A percentile compares a stretch with the other conserved stretches of the same genome.
phyloP scores from a whole-genome alignment of 1,284 basidiomycete species.

The Xerocomus tenax region DNA sequence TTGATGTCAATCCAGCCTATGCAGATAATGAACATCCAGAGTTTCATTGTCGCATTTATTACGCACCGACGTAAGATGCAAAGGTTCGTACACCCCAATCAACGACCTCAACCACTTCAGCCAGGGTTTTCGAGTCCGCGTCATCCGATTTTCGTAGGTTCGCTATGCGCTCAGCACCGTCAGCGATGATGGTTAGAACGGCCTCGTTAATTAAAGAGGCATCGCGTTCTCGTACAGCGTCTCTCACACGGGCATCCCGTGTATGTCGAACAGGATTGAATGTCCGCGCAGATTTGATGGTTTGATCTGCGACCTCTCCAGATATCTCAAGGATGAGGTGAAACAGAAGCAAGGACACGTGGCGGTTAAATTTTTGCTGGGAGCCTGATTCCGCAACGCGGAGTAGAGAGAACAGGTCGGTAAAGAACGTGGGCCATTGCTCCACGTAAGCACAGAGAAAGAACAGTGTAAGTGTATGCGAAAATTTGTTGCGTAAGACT shows the following conservation, averaged over 20 bases:
- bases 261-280: slow-evolving; percentile 63
- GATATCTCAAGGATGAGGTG: slow-evolving; percentile 86
- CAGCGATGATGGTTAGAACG: slow-evolving; percentile 75
- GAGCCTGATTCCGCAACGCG: slow-evolving; percentile 50
- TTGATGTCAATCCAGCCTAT: slow-evolving; percentile 97
- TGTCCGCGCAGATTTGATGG: slow-evolving; percentile 75
- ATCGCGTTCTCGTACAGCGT: slow-evolving; percentile 85
- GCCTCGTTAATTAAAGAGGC: slow-evolving; percentile 83
- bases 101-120: slow-evolving; percentile 68
- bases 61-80: slow-evolving; percentile 89
- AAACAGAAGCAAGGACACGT: slow-evolving; percentile 79
- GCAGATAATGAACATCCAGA: slow-evolving; percentile 10
- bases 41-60: background rate
- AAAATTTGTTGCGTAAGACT: slow-evolving; percentile 95
- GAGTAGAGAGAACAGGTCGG: slow-evolving; percentile 69
- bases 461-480: slow-evolving; percentile 91
- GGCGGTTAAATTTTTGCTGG: slow-evolving; percentile 59
- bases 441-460: slow-evolving; percentile 85
- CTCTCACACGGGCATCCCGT: slow-evolving; percentile 77
- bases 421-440: slow-evolving; percentile 77
- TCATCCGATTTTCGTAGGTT: slow-evolving; percentile 45
- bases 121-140: slow-evolving; percentile 41
- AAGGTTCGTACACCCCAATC: slow-evolving; percentile 88
- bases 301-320: slow-evolving; percentile 84
- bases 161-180: slow-evolving; percentile 57